phyloP scores from a whole-genome alignment of 2,329 filamentous ascomycete species.

The Didymella glomerata region DNA sequence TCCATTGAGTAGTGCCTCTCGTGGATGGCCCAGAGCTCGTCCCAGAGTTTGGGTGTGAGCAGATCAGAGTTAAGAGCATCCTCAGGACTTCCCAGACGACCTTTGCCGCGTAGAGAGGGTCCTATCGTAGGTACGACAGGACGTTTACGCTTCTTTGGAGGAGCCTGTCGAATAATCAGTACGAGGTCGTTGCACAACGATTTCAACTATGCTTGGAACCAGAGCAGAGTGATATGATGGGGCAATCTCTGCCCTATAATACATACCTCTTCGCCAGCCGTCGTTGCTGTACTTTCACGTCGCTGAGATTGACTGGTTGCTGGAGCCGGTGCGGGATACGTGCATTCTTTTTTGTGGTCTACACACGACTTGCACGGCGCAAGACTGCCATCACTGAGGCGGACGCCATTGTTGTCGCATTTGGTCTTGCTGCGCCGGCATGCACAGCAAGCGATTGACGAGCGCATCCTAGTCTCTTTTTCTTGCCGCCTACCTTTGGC shows the following conservation, averaged over 20 bases:
- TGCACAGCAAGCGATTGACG: conserved; percentile 78
- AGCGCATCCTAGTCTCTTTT: conserved; percentile 65
- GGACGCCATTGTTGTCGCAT: conserved; percentile 77
- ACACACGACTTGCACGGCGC: conserved; percentile 75
- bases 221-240: not conserved
- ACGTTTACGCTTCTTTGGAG: conserved; percentile 46
- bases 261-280: conserved; percentile 37
- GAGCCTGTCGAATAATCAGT: conserved; percentile 16
- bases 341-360: conserved; percentile 74
- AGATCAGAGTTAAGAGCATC: conserved; percentile 70
- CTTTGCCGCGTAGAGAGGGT: conserved; percentile 53
- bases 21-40: conserved; percentile 73
- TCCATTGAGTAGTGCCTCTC: conserved; percentile 76
- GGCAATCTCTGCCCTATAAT: not conserved
- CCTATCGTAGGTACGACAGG: conserved; percentile 48
- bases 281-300: conserved; percentile 46
- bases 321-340: conserved; percentile 67
- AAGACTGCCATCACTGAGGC: conserved; percentile 61
- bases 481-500: conserved; percentile 31
- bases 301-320: conserved; percentile 50
- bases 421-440: conserved; percentile 87
- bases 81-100: conserved; percentile 56
- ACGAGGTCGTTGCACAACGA: not conserved
- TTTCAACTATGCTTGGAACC: not conserved
- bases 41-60: conserved; percentile 72